Base-by-base conservation (phyloP, 2,329 filamentous ascomycete species). In the Acarospora socialis region DNA sequence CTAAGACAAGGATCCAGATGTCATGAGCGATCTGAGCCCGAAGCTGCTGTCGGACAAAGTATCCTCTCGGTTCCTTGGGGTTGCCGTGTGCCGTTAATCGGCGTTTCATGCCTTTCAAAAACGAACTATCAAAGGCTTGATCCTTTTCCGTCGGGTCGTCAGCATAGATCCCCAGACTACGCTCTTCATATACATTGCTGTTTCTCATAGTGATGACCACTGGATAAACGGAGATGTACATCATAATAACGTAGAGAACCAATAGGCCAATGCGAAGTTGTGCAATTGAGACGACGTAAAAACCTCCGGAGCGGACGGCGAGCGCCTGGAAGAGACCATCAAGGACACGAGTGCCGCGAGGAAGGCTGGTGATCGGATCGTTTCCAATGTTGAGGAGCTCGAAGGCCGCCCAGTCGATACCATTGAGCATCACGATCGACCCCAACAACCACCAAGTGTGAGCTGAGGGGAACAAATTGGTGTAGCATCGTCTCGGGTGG, bases 1-100 rank as follows among this genome's bases (percentile, higher is more conserved):
- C 68, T 0, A 77, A 50, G 3, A 70, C 65, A 9, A 79, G 66
- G 56, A 65, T 72, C 73, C 74, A 78, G 10, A 79, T 56, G 44
- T 79, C 75, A 47, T 78, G 71, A 18, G 70, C 68, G 2, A 79
- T 61, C 48, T 79, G 74, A 4, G 66, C 65, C n/a, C 70, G 66
- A 14, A 77, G 56, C 17, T 42, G 39, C 30, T 41, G 39, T 8
- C 39, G 39, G 22, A 41, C 34, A 14, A 41, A 41, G 17, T 41
- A 39, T 18, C 34, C 27, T 13, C 34, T 24, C 12, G 39, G 30
- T 20, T 41, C 39, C 3, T 24, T 33, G 5, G 30, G 4, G 5
- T 21, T 22, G 5, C 27, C 25, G 17, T 34, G 31, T 10, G 24
- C 26, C 1, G 39, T 36, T 22, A 42, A 21, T 17, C 32, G 29